These are phyloP conservation scores for Acorus gramineus DNA, from an alignment of 106 monocot species.

Conservation along the genomic window DNA sequence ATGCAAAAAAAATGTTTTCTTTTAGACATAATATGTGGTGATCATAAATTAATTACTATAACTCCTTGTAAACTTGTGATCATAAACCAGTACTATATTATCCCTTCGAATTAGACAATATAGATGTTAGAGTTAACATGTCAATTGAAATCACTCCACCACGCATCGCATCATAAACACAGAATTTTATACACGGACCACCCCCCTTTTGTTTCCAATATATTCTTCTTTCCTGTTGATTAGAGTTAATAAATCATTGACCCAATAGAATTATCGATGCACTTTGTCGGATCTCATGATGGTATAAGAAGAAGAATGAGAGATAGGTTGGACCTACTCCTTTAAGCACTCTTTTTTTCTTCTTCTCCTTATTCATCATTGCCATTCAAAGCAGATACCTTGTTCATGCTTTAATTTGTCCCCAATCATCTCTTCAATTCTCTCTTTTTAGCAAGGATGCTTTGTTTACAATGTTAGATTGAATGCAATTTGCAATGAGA, in stretches of 20 bases:
- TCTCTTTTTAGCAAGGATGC: background rate
- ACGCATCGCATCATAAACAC: too few species aligned
- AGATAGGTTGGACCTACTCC: constrained; percentile 6
- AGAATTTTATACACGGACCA: background rate
- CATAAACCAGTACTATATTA: too few species aligned
- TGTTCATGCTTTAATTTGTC: constrained; percentile 1
- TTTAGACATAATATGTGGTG: too few species aligned
- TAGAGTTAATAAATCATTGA: too few species aligned
- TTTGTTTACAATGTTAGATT: background rate
- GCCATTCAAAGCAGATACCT: constrained; percentile 1
- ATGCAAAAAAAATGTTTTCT: too few species aligned
- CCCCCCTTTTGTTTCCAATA: background rate
- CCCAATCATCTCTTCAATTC: background rate
- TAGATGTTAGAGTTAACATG: too few species aligned
- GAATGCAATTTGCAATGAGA: too few species aligned
- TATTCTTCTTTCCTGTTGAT: background rate
- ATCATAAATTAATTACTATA: too few species aligned
- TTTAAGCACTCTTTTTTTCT: background rate
- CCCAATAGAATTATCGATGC: too few species aligned
- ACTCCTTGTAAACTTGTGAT: too few species aligned
- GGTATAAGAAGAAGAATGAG: constrained; percentile 1
- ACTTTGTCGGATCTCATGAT: constrained; percentile 5
- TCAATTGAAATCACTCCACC: too few species aligned
- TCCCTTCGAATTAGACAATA: too few species aligned
- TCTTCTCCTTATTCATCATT: constrained; percentile 6